Conservation (phyloP, 139 green algal species). For the Ostreobium quekettii region DNA sequence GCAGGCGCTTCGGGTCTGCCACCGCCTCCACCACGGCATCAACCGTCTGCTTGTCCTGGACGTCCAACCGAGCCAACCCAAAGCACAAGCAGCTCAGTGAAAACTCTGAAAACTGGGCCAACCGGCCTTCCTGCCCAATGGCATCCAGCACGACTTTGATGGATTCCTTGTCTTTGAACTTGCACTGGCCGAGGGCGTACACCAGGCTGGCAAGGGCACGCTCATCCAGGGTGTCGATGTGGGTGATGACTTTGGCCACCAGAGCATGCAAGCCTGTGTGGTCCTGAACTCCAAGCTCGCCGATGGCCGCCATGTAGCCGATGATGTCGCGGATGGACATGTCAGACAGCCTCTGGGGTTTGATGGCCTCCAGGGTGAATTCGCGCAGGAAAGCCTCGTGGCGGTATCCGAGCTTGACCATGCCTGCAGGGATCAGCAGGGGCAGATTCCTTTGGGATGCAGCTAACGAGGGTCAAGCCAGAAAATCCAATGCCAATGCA, state of each 20-base stretch:
- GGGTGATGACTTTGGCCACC: background rate
- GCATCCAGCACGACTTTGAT: background rate
- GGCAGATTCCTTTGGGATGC: too few species aligned
- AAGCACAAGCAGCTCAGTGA: background rate
- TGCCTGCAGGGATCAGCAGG: too few species aligned
- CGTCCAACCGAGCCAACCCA: background rate
- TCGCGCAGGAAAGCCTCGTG: too few species aligned
- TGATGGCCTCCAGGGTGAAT: background rate
- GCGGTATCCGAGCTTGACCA: too few species aligned
- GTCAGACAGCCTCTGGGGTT: background rate
- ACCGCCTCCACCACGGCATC: background rate
- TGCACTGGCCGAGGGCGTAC: conserved; percentile 4
- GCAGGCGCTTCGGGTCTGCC: background rate
- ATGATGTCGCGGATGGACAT: too few species aligned
- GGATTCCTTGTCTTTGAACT: conserved; percentile 6
- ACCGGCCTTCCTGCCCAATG: background rate
- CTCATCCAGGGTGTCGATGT: background rate
- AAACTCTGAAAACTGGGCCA: background rate
- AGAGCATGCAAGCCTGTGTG: conserved; percentile 4
- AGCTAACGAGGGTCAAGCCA: too few species aligned
- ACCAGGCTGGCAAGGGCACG: background rate
- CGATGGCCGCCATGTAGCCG: too few species aligned
- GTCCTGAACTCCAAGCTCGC: background rate
- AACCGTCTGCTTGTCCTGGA: background rate
- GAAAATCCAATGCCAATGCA: too few species aligned